phyloP scores from a whole-genome alignment of 108 stramenopile species.

The Nannochloropsis granulata region DNA sequence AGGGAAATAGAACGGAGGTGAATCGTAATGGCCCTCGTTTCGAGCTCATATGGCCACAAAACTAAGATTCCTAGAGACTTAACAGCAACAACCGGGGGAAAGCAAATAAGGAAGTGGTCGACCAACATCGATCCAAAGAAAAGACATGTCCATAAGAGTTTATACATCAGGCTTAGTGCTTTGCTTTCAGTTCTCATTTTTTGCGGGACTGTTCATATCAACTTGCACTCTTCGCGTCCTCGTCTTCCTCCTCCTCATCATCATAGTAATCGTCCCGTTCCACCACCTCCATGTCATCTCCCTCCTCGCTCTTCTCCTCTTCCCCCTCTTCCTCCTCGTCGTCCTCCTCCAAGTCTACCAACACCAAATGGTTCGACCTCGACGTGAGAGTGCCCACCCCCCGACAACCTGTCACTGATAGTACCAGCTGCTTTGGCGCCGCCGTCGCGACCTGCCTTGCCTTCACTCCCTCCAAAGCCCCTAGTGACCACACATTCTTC shows the following conservation, averaged over 20 bases:
- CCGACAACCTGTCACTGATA: constrained; percentile 15
- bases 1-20: no score
- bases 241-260: background rate
- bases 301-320: background rate
- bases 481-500: no score
- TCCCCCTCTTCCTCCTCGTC: background rate
- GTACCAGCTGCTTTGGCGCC: background rate
- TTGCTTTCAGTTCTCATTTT: no score
- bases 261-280: background rate
- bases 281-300: background rate
- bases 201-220: background rate
- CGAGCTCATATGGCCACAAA: no score
- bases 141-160: background rate
- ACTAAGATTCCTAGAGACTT: no score
- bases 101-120: no score
- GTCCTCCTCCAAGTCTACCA: constrained; percentile 23
- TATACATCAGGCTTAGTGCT: no score
- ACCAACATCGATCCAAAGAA: background rate
- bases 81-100: no score
- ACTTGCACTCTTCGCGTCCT: background rate
- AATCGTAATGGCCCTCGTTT: no score
- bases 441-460: background rate
- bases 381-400: constrained; percentile 5
- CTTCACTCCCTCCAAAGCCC: background rate
- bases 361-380: constrained; percentile 1